Evolutionary conservation across 2,329 filamentous ascomycete genomes (phyloP).

Genomic region (Bertia moriformis): DNA sequence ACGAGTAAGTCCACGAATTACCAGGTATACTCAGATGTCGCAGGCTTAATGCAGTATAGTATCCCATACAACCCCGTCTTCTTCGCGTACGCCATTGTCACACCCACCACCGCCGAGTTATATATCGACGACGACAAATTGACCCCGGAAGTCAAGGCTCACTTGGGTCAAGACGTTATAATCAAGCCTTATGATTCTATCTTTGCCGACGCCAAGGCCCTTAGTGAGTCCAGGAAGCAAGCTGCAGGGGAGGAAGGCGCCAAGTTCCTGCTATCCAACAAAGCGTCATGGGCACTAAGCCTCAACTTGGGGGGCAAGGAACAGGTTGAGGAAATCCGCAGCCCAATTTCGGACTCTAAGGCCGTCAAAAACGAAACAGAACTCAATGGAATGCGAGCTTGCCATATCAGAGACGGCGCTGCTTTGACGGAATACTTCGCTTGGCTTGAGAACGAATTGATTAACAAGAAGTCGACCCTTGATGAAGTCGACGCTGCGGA

Average conservation of each 20-base stretch:
- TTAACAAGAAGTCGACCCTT: slow-evolving; percentile 55
- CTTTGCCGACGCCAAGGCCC: slow-evolving; percentile 59
- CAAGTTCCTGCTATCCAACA: slow-evolving; percentile 77
- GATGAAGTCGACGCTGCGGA: slow-evolving; percentile 89
- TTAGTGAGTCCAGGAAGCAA: slow-evolving; percentile 29
- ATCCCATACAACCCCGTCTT: slow-evolving; percentile 98
- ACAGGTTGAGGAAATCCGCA: slow-evolving; percentile 72
- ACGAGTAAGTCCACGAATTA: slow-evolving; percentile 54
- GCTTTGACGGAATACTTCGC: slow-evolving; percentile 87
- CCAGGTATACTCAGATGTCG: too few relatives aligned
- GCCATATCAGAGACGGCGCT: slow-evolving; percentile 84
- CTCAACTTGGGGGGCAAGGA: slow-evolving; percentile 73
- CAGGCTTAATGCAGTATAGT: slow-evolving; percentile 18
- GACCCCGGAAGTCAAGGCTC: slow-evolving; percentile 47
- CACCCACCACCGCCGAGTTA: slow-evolving; percentile 59
- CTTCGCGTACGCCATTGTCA: slow-evolving; percentile 88
- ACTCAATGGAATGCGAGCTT: slow-evolving; percentile 80
- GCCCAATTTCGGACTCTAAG: slow-evolving; percentile 79
- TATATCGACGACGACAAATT: slow-evolving; percentile 77
- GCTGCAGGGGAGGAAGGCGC: slow-evolving; percentile 19
- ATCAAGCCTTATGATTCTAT: slow-evolving; percentile 73
- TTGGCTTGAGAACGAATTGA: slow-evolving; percentile 82
- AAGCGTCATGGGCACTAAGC: slow-evolving; percentile 83
- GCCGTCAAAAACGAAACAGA: slow-evolving; percentile 87
- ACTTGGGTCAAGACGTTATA: slow-evolving; percentile 58